phyloP scores from a whole-genome alignment of 768 basidiomycete species.

The Auricularia auricula-judae region DNA sequence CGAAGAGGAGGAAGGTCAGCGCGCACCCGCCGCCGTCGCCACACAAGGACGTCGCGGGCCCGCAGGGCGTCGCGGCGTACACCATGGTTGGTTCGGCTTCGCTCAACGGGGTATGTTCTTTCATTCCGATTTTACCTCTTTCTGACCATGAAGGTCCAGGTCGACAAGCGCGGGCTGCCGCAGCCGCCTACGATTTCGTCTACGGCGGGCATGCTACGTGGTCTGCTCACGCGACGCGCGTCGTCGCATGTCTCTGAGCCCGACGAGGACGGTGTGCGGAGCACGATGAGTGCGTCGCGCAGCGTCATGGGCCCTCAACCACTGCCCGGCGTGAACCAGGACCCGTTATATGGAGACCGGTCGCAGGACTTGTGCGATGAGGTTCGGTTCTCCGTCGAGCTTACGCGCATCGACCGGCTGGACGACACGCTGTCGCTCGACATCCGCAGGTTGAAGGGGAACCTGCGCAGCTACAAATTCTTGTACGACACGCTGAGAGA shows the following conservation, averaged over 20 bases:
- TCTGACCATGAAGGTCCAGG: slow-evolving; percentile 29
- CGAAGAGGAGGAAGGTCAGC: slow-evolving; percentile 52
- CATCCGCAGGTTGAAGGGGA: slow-evolving; percentile 85
- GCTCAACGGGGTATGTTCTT: slow-evolving; percentile 65
- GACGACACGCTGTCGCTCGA: slow-evolving; percentile 88
- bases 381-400: slow-evolving; percentile 91
- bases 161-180: slow-evolving; percentile 83
- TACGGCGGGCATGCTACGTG: slow-evolving; percentile 73
- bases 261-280: slow-evolving; percentile 10
- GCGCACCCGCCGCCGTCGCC: not conserved
- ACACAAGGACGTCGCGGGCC: not conserved
- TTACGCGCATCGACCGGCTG: slow-evolving; percentile 82
- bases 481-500: slow-evolving; percentile 79
- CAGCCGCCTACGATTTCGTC: slow-evolving; percentile 58
- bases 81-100: slow-evolving; percentile 73
- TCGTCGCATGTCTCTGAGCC: slow-evolving; percentile 65
- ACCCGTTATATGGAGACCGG: slow-evolving; percentile 69
- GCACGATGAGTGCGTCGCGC: slow-evolving; percentile 2
- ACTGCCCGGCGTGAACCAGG: slow-evolving; percentile 20
- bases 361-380: slow-evolving; percentile 84
- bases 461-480: slow-evolving; percentile 86
- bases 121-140: no score
- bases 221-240: slow-evolving; percentile 81
- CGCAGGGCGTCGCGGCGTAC: slow-evolving; percentile 54
- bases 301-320: slow-evolving; percentile 7